These are phyloP conservation scores for Microcyclospora pomicola DNA, from an alignment of 2,329 filamentous ascomycete species.

Conservation along the genomic window DNA sequence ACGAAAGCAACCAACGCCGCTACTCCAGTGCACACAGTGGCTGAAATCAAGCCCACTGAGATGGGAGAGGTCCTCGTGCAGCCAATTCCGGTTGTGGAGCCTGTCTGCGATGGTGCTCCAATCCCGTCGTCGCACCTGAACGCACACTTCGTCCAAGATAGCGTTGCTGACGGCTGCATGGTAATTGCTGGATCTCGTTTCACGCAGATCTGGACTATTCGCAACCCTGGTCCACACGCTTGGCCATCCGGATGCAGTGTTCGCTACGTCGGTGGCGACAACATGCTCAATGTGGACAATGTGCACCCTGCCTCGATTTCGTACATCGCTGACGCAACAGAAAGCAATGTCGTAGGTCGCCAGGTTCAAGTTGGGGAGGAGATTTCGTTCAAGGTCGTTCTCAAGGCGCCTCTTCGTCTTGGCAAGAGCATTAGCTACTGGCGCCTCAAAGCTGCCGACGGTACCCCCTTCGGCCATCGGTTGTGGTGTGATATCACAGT, in stretches of 20 bases:
- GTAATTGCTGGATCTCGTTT: constrained; percentile 61
- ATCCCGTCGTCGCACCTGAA: constrained; percentile 30
- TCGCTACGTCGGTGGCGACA: constrained; percentile 84
- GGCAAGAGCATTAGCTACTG: constrained; percentile 90
- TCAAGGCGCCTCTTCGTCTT: constrained; percentile 63
- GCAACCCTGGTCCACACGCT: constrained; percentile 61
- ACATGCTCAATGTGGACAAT: constrained; percentile 85
- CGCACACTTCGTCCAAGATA: constrained; percentile 64
- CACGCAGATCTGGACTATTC: constrained; percentile 80
- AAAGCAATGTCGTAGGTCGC: constrained; percentile 63
- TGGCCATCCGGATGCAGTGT: constrained; percentile 89
- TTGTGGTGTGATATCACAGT: constrained; percentile 90
- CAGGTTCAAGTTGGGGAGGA: constrained; percentile 60
- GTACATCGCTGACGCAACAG: constrained; percentile 63
- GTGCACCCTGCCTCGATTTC: constrained; percentile 63
- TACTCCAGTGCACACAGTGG: constrained; percentile 56
- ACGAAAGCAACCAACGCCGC: constrained; percentile 33
- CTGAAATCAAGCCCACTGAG: constrained; percentile 51
- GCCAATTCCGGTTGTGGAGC: constrained; percentile 10
- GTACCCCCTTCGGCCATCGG: constrained; percentile 76
- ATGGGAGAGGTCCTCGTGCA: constrained; percentile 10
- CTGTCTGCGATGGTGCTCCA: constrained; percentile 10
- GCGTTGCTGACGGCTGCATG: constrained; percentile 61
- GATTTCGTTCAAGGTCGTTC: constrained; percentile 65
- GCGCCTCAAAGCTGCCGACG: constrained; percentile 73